These are phyloP conservation scores for Leishmania martiniquensis DNA, from an alignment of 208 protist genomes.

Conservation along the genomic window DNA sequence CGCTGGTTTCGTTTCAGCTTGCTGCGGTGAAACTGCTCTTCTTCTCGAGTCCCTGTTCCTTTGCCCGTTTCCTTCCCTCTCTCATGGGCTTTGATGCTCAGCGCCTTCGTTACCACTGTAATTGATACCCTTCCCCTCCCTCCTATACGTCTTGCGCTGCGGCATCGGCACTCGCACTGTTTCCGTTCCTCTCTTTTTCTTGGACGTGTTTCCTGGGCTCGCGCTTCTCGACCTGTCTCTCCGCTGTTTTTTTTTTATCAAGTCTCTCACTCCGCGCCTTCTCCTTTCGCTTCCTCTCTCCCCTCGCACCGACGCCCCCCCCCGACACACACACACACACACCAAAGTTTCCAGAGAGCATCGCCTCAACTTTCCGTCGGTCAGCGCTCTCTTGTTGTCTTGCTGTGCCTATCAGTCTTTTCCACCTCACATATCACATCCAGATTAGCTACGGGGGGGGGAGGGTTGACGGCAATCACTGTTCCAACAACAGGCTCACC, in stretches of 20 bases:
- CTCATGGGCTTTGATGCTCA: no score
- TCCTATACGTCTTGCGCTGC: not conserved
- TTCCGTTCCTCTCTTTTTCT: no score
- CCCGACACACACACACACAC: no score
- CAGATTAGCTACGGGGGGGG: not conserved
- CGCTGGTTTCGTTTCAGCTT: no score
- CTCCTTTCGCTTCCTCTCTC: not conserved
- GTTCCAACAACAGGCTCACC: not conserved
- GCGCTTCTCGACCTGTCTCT: not conserved
- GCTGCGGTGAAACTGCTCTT: no score
- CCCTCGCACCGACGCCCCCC: not conserved
- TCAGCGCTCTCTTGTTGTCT: not conserved
- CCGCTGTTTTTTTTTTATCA: not conserved
- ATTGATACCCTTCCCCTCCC: no score
- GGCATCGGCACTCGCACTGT: no score
- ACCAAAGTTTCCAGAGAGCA: no score
- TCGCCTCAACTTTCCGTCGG: not conserved
- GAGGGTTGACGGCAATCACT: not conserved
- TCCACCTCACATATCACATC: not conserved
- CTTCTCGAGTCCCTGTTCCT: no score
- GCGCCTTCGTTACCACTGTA: no score
- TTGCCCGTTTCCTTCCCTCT: no score
- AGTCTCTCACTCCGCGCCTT: not conserved
- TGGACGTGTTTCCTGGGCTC: not conserved
- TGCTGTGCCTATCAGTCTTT: not conserved